Evolutionary conservation across 2,329 filamentous ascomycete genomes (phyloP).

Genomic region (Dothidotthia symphoricarpi): DNA sequence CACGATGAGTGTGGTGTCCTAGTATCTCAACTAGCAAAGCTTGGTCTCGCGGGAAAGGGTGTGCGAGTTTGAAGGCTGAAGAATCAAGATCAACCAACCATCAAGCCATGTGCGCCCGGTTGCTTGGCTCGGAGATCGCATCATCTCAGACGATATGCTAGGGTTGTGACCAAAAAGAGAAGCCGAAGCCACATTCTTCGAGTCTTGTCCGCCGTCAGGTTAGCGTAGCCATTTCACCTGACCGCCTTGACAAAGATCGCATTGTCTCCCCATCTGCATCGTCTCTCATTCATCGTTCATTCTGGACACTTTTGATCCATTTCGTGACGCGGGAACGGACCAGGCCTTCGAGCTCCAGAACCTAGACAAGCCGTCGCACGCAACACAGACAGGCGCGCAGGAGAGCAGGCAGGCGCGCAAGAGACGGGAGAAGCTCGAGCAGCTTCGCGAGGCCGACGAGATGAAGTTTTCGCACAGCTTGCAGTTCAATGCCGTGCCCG

Average conservation of each 20-base stretch:
- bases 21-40: no score
- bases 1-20: no score
- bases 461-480: conserved; percentile 99
- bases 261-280: conserved; percentile 6
- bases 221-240: conserved; percentile 12
- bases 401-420: conserved; percentile 43
- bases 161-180: no score
- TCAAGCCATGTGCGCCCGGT: no score
- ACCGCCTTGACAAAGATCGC: conserved; percentile 9
- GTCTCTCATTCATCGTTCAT: conserved; percentile 8
- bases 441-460: conserved; percentile 72
- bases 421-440: conserved; percentile 62
- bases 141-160: no score
- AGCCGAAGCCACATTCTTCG: no score
- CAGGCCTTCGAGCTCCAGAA: conserved; percentile 36
- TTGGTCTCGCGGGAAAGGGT: no score
- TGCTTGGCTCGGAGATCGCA: no score
- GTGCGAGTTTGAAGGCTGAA: no score
- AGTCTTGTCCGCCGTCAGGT: no score
- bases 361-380: conserved; percentile 12
- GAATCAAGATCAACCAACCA: no score
- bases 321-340: conserved; percentile 17
- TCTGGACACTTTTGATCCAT: conserved; percentile 27
- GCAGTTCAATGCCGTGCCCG: conserved; percentile 99
- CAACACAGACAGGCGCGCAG: conserved; percentile 5